Evolutionary conservation across 441 rosid genomes (phyloP).

Genomic region (Eruca vesicaria): DNA sequence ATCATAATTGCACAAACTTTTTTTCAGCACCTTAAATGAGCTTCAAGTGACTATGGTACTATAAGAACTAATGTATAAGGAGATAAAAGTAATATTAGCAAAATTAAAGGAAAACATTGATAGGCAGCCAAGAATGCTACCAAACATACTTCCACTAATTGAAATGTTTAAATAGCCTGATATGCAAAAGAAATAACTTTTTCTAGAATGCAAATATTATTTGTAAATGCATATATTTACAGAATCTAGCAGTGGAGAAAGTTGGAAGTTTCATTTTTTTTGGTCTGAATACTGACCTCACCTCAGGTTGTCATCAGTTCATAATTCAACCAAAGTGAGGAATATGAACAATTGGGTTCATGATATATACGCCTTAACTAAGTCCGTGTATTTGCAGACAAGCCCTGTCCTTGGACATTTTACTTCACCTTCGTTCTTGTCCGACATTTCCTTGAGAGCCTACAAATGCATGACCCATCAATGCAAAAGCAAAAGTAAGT

Average conservation of each 20-base stretch:
- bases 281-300: conserved; percentile 23
- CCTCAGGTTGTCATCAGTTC: conserved; percentile 15
- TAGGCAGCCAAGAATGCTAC: no score
- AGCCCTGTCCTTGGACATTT: conserved; percentile 78
- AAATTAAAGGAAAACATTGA: no score
- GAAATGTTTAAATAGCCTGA: conserved; percentile 12
- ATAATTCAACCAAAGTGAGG: conserved; percentile 15
- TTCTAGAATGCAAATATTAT: conserved; percentile 16
- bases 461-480: conserved; percentile 31
- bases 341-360: conserved; percentile 30
- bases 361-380: conserved; percentile 40
- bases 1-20: no score
- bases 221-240: conserved; percentile 22
- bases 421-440: conserved; percentile 64
- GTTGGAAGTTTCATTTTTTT: conserved; percentile 16
- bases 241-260: conserved; percentile 25
- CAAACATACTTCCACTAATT: not conserved
- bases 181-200: conserved; percentile 24
- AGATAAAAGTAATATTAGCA: no score
- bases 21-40: no score
- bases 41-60: no score
- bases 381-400: conserved; percentile 39
- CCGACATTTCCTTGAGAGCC: conserved; percentile 98
- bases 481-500: not conserved
- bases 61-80: no score